phyloP scores from a whole-genome alignment of 2,329 filamentous ascomycete genomes.

The Eutypa lata region DNA sequence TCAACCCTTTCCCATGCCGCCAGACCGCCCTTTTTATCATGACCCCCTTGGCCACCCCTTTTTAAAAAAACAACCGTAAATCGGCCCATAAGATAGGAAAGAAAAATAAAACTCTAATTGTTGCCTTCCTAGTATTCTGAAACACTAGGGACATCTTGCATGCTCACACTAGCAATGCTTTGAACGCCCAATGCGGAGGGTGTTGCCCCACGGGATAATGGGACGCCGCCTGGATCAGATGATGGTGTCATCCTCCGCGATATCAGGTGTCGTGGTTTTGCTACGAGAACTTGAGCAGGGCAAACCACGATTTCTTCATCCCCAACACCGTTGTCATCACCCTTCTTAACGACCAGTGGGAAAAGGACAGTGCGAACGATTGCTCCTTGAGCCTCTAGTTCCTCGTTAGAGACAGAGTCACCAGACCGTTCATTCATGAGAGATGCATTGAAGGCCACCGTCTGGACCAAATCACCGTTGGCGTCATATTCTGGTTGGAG shows the following conservation, averaged over 20 bases:
- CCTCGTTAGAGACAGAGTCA: slow-evolving; percentile 66
- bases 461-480: slow-evolving; percentile 83
- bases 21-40: neutral
- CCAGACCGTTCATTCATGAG: slow-evolving; percentile 93
- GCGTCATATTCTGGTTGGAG: slow-evolving; percentile 92
- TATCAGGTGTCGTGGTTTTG: slow-evolving; percentile 40
- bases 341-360: slow-evolving; percentile 94
- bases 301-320: slow-evolving; percentile 95
- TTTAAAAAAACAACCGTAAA: neutral
- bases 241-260: slow-evolving; percentile 42
- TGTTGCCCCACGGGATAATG: slow-evolving; percentile 31
- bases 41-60: neutral
- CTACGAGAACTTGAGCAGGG: slow-evolving; percentile 88
- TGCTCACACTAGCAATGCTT: slow-evolving; percentile 20
- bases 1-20: neutral
- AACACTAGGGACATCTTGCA: slow-evolving; percentile 15
- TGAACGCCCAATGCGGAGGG: slow-evolving; percentile 11
- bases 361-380: slow-evolving; percentile 92
- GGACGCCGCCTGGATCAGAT: slow-evolving; percentile 50
- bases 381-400: slow-evolving; percentile 71
- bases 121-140: slow-evolving; percentile 2
- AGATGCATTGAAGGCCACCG: slow-evolving; percentile 86
- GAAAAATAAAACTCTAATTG: neutral
- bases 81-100: neutral
- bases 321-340: slow-evolving; percentile 80